Evolutionary conservation across 2,329 filamentous ascomycete species (phyloP), one percentile per base, ranked within the genome.

Genomic region (Tetracladium maxilliforme): DNA sequence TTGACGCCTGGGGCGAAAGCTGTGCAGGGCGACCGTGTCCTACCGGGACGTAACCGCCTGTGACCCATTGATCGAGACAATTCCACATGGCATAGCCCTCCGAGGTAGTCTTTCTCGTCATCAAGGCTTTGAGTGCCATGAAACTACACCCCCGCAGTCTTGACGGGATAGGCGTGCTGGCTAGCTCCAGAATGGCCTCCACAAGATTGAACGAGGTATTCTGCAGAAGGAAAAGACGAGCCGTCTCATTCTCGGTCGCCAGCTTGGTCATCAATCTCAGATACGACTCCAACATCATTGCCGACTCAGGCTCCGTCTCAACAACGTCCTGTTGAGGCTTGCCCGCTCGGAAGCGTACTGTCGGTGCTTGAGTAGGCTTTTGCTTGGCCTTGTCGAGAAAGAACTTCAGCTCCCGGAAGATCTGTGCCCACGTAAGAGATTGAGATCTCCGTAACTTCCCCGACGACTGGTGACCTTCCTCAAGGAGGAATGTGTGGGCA

Each of bases 201-300:
- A 79, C 64, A 20, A 94, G 56, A 35, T 71, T 73, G 38, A 81
- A 75, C 13, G 73, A 49, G 28, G 58, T 23, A 30, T 70, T 56
- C 21, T 70, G 64, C 13, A 92, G 55, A 30, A 95, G 61, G 58
- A 77, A 93, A 17, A 66, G 54, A 24, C 87, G 68, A 2, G 83
- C 78, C 12, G 61, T 56, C 30, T 66, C 59, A 41, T 82, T 93
- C 43, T 87, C 72, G 13, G 66, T 62, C 33, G 77, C 75, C 7
- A 98, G 58, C 47, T 92, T 83, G 4, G 82, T 71, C 39, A 93
- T 79, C 5, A 98, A 64, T 16, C 87, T 73, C 26, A 98, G 61
- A 45, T 95, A 95, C 38, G 83, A 87, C 44, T 94, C 84, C 15
- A 98, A 62, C 82, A 98, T 94, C 52, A 93, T 80, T n/a, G 78